Evolutionary conservation across 2,329 filamentous ascomycete genomes (phyloP).

Genomic region (Xylariales sp.): DNA sequence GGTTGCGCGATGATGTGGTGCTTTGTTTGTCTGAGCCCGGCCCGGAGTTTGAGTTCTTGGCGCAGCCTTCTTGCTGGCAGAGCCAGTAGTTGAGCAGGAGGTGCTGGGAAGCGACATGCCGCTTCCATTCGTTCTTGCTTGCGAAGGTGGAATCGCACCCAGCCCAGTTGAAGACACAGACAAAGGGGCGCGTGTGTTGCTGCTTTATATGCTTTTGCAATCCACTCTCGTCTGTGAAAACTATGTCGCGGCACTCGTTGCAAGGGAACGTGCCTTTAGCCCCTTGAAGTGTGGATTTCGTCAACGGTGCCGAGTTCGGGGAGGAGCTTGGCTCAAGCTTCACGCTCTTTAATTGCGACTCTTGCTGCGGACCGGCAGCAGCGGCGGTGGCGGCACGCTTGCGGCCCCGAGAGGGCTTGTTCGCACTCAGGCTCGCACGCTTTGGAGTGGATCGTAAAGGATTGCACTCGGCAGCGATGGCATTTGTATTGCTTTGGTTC

Average conservation of each 20-base stretch:
- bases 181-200: conserved; percentile 59
- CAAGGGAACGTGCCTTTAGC: conserved; percentile 26
- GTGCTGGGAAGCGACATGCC: conserved; percentile 79
- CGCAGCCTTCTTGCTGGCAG: conserved; percentile 63
- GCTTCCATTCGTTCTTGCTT: conserved; percentile 93
- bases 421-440: conserved; percentile 10
- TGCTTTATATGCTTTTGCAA: conserved; percentile 48
- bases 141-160: conserved; percentile 70
- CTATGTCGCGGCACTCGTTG: conserved; percentile 27
- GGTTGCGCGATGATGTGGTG: conserved; percentile 12
- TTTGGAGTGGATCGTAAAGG: conserved; percentile 16
- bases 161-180: conserved; percentile 74
- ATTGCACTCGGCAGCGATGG: conserved; percentile 21
- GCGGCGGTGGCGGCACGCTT: conserved; percentile 18
- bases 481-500: conserved; percentile 11
- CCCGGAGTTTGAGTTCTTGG: conserved; percentile 25
- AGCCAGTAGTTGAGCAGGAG: conserved; percentile 70
- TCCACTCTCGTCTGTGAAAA: conserved; percentile 39
- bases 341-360: conserved; percentile 15
- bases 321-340: conserved; percentile 16
- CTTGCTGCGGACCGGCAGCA: no score
- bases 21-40: conserved; percentile 5
- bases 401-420: conserved; percentile 13
- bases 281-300: conserved; percentile 17
- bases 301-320: conserved; percentile 12